Conservation (phyloP, 106 monocot genomes). For the Dendrobium nobile region DNA sequence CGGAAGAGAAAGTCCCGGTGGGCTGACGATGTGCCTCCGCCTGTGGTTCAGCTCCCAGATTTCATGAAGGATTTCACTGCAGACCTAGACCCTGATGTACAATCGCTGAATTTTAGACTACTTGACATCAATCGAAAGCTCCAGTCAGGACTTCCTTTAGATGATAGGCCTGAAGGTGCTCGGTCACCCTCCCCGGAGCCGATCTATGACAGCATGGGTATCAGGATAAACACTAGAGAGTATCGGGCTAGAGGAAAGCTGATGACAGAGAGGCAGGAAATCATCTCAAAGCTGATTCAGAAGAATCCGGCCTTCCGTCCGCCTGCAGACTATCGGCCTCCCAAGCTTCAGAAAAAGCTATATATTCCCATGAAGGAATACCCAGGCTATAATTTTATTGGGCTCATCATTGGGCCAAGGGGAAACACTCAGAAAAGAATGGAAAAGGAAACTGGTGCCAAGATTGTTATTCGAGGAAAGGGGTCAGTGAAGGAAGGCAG, state of each 20-base stretch:
- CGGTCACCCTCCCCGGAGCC: conserved; percentile 93
- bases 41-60: conserved; percentile 65
- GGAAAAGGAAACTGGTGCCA: conserved; percentile 98
- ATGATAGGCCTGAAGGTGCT: conserved; percentile 79
- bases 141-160: conserved; percentile 58
- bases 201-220: conserved; percentile 88
- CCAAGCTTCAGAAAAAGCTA: conserved; percentile 92
- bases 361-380: conserved; percentile 98
- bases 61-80: conserved; percentile 96
- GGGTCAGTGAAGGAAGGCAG: conserved; percentile 90
- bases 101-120: conserved; percentile 60
- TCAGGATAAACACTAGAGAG: conserved; percentile 89
- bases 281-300: conserved; percentile 81
- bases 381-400: conserved; percentile 94
- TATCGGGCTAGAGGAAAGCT: conserved; percentile 76
- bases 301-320: conserved; percentile 88
- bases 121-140: conserved; percentile 73
- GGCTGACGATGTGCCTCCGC: conserved; percentile 76
- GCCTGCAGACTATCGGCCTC: conserved; percentile 89
- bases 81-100: conserved; percentile 91
- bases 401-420: conserved; percentile 89
- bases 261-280: conserved; percentile 77
- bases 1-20: conserved; percentile 91
- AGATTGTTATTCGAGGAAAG: conserved; percentile 94
- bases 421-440: conserved; percentile 98